Base-by-base conservation (phyloP, 805 yeast genomes). In the Kodamaea restingae region DNA sequence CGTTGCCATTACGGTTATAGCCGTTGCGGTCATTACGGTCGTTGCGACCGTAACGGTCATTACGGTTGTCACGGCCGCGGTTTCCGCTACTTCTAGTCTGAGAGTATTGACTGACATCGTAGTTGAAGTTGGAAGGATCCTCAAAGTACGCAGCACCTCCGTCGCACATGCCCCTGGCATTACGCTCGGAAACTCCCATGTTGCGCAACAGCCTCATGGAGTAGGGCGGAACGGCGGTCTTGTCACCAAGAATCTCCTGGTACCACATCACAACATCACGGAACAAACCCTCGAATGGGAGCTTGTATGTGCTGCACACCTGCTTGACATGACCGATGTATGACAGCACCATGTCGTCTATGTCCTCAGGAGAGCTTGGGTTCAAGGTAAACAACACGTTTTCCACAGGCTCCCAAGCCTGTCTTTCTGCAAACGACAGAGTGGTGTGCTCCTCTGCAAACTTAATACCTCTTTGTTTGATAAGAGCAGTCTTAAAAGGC, bases 401-500 rank as follows among this genome's bases (percentile, higher is more conserved):
- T 5, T 51, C 56, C 44, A 63, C 69, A 26, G 56, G 55, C 32
- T 64, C 72, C 10, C 53, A 54, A 3, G 18, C 32, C 18, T 29
- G 22, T 26, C 21, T 17, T 4, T 21, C 35, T 8, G 30, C 31
- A 27, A 39, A 39, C 18, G 29, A 33, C 25, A 65, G 54, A 7
- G 35, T 4, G 7, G 22, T 51, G 34, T 27, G 54, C 39, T 58
- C 65, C 32, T 73, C 70, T 10, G 66, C 52, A 43, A 86, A 80
- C 21, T 55, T 60, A 51, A 87, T 76, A 33, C 78, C 80, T 54
- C 75, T 76, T 41, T 70, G 58, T 35, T 63, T 46, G 24, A 51
- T 58, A 52, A 87, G 70, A 2, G 66, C 63, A 28, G 63, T 59
- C 28, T 78, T 60, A 58, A 78, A 88, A 24, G 73, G 71, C 26